Percentiles rank a stretch among this genome's conserved stretches.
phyloP scores from a whole-genome alignment of 306 rosid species.

The Vachellia collinsii region DNA sequence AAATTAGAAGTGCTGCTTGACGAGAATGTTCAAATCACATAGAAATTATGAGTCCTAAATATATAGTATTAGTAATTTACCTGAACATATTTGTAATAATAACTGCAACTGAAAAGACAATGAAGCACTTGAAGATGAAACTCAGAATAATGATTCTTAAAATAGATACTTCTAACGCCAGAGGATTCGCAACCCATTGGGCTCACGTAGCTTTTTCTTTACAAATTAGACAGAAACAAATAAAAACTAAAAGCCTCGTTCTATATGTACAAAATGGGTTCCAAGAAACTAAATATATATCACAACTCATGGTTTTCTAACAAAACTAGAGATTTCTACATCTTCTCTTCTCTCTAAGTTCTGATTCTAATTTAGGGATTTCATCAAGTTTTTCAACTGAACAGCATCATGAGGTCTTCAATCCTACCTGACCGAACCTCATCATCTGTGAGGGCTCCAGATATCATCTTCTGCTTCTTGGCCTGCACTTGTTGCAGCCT shows the following conservation, averaged over 20 bases:
- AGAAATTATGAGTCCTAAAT: neutral
- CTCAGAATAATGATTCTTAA: neutral
- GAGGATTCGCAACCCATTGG: neutral
- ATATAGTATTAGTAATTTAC: neutral
- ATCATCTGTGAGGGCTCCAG: slow-evolving; percentile 79
- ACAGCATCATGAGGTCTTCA: slow-evolving; percentile 89
- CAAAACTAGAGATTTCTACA: neutral
- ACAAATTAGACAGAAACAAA: neutral
- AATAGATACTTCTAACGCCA: neutral
- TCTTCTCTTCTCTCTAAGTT: neutral
- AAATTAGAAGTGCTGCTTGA: too few species aligned
- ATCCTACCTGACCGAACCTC: slow-evolving; percentile 75
- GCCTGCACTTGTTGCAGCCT: slow-evolving; percentile 79
- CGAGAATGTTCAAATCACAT: neutral
- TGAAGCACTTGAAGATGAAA: neutral
- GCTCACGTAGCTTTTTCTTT: neutral
- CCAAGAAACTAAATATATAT: neutral
- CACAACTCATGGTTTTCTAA: neutral
- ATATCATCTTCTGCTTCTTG: slow-evolving; percentile 73
- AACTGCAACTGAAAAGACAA: neutral
- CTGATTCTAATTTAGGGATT: neutral
- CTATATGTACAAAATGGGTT: neutral
- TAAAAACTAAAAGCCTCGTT: neutral
- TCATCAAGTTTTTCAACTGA: slow-evolving; percentile 55
- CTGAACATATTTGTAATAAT: neutral